Evolutionary conservation across 139 green algal species (phyloP).

Genomic region (Trebouxia sp.): DNA sequence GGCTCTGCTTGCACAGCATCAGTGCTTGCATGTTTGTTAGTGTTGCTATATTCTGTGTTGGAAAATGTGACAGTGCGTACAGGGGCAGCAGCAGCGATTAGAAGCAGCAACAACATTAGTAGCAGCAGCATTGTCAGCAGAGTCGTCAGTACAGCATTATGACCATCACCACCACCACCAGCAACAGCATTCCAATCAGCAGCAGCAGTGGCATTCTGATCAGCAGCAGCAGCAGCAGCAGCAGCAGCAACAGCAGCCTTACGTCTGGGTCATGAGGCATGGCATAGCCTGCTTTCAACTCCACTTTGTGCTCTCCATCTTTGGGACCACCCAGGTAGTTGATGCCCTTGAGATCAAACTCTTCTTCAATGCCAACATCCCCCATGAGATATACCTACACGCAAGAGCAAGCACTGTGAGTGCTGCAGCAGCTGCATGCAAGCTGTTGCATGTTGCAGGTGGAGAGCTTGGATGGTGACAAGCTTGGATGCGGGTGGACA

Average conservation of each 20-base stretch:
- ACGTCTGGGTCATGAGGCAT: slow-evolving; percentile 22
- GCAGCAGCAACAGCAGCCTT: neutral
- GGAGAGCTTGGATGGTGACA: too few species aligned
- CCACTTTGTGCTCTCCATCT: slow-evolving; percentile 16
- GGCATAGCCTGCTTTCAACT: slow-evolving; percentile 10
- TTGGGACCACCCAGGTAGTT: neutral
- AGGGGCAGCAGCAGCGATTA: too few species aligned
- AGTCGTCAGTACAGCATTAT: neutral
- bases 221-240: neutral
- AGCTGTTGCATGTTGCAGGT: too few species aligned
- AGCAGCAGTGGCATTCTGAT: neutral
- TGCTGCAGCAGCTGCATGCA: neutral
- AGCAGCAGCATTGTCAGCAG: neutral
- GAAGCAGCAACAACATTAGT: neutral
- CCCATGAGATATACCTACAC: slow-evolving; percentile 1
- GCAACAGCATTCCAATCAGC: neutral
- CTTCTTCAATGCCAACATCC: slow-evolving; percentile 14
- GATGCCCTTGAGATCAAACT: slow-evolving; percentile 10
- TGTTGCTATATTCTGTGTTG: too few species aligned
- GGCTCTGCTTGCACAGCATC: too few species aligned
- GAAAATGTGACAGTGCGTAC: too few species aligned
- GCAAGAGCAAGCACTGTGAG: neutral
- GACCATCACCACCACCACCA: neutral
- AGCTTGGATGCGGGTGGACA: too few species aligned
- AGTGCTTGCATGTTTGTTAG: too few species aligned